Evolutionary conservation across 2,329 filamentous ascomycete genomes (phyloP).

Genomic region (Monosporascus sp.): DNA sequence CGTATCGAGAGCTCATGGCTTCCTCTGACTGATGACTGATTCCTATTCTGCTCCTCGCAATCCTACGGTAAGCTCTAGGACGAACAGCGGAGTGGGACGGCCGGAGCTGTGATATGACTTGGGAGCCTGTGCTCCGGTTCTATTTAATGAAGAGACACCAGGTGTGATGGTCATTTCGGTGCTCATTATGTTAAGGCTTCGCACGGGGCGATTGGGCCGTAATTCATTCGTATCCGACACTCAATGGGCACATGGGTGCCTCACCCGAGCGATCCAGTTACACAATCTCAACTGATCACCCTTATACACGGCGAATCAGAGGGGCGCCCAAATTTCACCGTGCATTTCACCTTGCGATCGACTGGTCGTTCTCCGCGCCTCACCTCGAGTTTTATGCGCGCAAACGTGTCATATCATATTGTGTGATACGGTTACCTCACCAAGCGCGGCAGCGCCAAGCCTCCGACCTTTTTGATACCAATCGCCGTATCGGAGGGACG

Average conservation of each 20-base stretch:
- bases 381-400: neutral
- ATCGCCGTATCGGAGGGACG: neutral
- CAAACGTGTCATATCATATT: neutral
- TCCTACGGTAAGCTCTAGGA: too few relatives aligned
- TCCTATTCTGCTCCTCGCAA: neutral
- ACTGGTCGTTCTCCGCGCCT: neutral
- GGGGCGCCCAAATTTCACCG: neutral
- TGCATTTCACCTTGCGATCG: neutral
- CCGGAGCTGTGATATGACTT: too few relatives aligned
- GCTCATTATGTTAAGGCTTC: too few relatives aligned
- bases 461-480: neutral
- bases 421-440: neutral
- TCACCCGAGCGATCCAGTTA: neutral
- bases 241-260: neutral
- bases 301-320: neutral
- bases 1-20: constrained; percentile 7
- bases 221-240: neutral
- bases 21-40: neutral
- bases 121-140: too few relatives aligned
- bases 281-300: neutral
- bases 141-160: too few relatives aligned
- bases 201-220: neutral
- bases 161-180: too few relatives aligned
- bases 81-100: too few relatives aligned
- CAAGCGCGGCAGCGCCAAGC: neutral